A percentile compares a stretch with the other conserved stretches of the same genome.
Evolutionary conservation across 805 yeast genomes (phyloP).

Genomic region (Saccharomycopsis oosterbeekiorum): DNA sequence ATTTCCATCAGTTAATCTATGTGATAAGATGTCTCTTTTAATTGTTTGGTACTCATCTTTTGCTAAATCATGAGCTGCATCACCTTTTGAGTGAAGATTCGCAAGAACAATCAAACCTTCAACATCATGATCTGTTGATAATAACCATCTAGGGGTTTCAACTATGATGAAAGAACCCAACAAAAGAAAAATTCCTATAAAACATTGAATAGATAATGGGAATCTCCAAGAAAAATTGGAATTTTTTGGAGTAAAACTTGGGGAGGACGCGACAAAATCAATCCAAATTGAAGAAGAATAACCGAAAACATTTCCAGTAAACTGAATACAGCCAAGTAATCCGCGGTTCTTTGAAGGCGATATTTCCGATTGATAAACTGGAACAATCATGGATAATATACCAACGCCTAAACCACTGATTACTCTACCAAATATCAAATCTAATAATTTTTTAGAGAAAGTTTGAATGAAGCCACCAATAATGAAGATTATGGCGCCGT

Average conservation of each 20-base stretch:
- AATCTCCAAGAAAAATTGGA: constrained; percentile 64
- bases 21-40: constrained; percentile 68
- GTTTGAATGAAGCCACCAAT: constrained; percentile 74
- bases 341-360: constrained; percentile 85
- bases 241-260: constrained; percentile 27
- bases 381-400: constrained; percentile 70
- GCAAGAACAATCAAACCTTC: constrained; percentile 84
- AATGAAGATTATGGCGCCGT: constrained; percentile 71
- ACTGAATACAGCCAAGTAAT: constrained; percentile 74
- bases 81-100: constrained; percentile 71
- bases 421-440: constrained; percentile 65
- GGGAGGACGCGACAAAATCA: constrained; percentile 62
- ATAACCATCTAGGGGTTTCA: constrained; percentile 85
- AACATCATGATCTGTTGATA: constrained; percentile 67
- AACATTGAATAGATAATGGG: constrained; percentile 67
- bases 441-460: constrained; percentile 39
- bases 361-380: constrained; percentile 81
- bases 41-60: constrained; percentile 67
- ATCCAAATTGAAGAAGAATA: constrained; percentile 82
- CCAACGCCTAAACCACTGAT: constrained; percentile 86
- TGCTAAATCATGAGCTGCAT: constrained; percentile 59
- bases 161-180: constrained; percentile 71
- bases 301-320: constrained; percentile 77
- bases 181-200: constrained; percentile 59
- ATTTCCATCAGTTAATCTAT: constrained; percentile 68